Conservation (phyloP, 352 stramenopile species). For the Detonula confervacea region DNA sequence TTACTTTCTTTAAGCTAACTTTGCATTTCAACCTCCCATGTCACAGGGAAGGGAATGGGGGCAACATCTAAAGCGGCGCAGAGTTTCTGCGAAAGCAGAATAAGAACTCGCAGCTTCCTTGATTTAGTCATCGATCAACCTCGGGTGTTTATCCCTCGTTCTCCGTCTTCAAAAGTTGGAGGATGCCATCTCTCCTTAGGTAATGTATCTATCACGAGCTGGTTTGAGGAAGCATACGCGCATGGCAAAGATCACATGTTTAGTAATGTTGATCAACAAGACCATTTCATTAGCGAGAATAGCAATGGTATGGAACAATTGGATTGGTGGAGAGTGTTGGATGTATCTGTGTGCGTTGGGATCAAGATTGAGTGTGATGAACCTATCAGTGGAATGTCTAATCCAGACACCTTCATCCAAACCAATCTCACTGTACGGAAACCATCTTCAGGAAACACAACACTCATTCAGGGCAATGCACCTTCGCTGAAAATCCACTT, state of each 20-base stretch:
- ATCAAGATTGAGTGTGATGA: constrained; percentile 31
- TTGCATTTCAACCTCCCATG: no score
- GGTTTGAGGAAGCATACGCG: constrained; percentile 63
- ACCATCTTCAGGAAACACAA: constrained; percentile 49
- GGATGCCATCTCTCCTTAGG: constrained; percentile 49
- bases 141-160: constrained; percentile 65
- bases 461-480: constrained; percentile 52
- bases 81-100: constrained; percentile 74
- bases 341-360: constrained; percentile 32
- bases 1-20: no score
- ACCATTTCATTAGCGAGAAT: background rate
- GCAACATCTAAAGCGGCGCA: constrained; percentile 72
- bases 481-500: constrained; percentile 54
- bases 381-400: background rate
- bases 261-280: constrained; percentile 1
- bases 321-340: constrained; percentile 74
- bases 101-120: constrained; percentile 72
- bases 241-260: background rate
- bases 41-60: constrained; percentile 82
- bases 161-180: constrained; percentile 26
- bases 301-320: background rate
- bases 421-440: constrained; percentile 57
- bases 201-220: constrained; percentile 68
- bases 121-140: constrained; percentile 67
- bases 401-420: constrained; percentile 36